A percentile compares a stretch with the other conserved stretches of the same genome.
These are phyloP conservation scores for Penicillium ucsense DNA, from an alignment of 495 filamentous ascomycete genomes.

Conservation along the genomic window DNA sequence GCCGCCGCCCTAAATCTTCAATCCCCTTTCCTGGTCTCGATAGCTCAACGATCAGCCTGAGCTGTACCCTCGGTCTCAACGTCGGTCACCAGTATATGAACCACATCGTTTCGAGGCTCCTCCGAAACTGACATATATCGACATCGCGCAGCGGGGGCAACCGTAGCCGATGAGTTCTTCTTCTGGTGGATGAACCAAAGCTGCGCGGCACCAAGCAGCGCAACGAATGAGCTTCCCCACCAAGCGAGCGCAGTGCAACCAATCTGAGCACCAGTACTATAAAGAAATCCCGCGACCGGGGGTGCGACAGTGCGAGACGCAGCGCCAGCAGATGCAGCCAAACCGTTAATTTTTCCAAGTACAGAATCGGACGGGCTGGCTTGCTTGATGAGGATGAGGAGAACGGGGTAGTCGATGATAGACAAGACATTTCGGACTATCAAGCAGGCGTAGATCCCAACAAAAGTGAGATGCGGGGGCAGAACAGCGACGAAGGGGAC, in stretches of 20 bases:
- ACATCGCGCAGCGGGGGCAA: conserved; percentile 24
- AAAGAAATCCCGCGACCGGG: conserved; percentile 66
- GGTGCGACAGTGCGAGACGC: conserved; percentile 68
- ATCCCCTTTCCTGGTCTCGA: neutral
- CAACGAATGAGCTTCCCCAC: conserved; percentile 66
- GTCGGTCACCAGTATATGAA: conserved; percentile 32
- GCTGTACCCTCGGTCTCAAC: conserved; percentile 4
- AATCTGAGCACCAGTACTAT: conserved; percentile 54
- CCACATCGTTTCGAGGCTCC: conserved; percentile 18
- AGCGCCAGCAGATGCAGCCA: conserved; percentile 70
- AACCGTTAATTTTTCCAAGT: conserved; percentile 71
- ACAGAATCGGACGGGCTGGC: conserved; percentile 56
- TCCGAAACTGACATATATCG: conserved; percentile 16
- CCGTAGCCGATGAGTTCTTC: conserved; percentile 27
- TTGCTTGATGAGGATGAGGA: conserved; percentile 79
- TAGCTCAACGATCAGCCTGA: neutral
- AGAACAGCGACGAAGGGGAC: conserved; percentile 60
- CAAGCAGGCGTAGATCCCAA: conserved; percentile 66
- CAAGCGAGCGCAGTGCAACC: conserved; percentile 69
- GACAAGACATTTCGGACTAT: conserved; percentile 64
- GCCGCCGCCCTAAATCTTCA: neutral
- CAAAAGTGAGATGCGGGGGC: conserved; percentile 45
- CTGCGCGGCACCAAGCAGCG: conserved; percentile 58
- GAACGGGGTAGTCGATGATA: conserved; percentile 67
- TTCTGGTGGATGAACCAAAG: conserved; percentile 53